Conservation (phyloP, 1,284 basidiomycete genomes). For the Pascua sp. region DNA sequence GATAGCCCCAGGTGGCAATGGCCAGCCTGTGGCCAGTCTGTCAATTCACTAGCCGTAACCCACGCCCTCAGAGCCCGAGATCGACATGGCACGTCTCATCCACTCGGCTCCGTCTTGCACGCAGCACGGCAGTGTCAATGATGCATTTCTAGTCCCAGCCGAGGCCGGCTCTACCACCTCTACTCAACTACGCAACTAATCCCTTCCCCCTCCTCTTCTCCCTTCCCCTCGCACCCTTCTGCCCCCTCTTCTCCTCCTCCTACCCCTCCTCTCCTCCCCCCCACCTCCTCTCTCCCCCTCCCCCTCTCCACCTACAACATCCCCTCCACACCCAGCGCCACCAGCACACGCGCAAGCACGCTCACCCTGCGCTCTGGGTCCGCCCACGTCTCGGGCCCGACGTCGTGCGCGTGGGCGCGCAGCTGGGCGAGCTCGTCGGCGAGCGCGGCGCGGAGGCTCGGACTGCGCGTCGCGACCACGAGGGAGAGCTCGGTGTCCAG, state of each 20-base stretch:
- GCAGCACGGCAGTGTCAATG: no score
- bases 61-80: no score
- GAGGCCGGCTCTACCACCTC: no score
- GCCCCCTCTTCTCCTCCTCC: background rate
- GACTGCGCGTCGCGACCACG: conserved; percentile 67
- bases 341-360: conserved; percentile 64
- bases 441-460: conserved; percentile 47
- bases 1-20: no score
- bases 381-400: conserved; percentile 53
- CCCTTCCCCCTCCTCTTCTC: background rate
- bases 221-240: background rate
- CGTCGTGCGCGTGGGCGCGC: conserved; percentile 49
- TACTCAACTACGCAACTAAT: background rate
- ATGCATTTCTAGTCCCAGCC: no score
- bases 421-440: conserved; percentile 52
- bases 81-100: no score
- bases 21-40: no score
- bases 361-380: conserved; percentile 62
- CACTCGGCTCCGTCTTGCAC: no score
- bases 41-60: no score
- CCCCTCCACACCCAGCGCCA: conserved; percentile 51
- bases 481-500: conserved; percentile 93
- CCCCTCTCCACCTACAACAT: conserved; percentile 33
- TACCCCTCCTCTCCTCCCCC: background rate
- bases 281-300: background rate